Conservation (phyloP, 2,329 filamentous ascomycete species). For the Dendrostoma leiphaemia region DNA sequence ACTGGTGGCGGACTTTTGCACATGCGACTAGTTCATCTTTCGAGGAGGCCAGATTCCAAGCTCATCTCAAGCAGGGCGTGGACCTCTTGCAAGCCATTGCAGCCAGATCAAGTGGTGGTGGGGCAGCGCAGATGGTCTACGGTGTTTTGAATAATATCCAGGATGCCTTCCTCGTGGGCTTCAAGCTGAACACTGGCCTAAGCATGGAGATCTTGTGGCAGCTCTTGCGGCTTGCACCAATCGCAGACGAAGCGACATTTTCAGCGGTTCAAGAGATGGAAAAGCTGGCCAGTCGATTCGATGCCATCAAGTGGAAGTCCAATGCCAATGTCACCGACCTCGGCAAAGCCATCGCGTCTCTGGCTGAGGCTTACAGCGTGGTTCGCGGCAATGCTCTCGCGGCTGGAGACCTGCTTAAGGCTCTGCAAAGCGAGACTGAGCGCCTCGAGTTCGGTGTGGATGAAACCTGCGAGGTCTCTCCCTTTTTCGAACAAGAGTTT, state of each 20-base stretch:
- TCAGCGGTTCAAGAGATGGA: constrained; percentile 51
- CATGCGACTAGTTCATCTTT: constrained; percentile 47
- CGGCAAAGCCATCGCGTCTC: constrained; percentile 50
- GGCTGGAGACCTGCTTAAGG: constrained; percentile 46
- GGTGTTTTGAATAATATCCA: constrained; percentile 42
- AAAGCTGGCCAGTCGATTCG: constrained; percentile 57
- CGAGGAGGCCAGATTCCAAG: constrained; percentile 64
- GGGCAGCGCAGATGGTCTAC: constrained; percentile 36
- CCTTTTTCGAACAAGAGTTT: constrained; percentile 55
- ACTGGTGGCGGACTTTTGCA: constrained; percentile 52
- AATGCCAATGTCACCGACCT: constrained; percentile 51
- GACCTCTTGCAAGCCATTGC: constrained; percentile 38
- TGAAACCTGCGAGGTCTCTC: constrained; percentile 37
- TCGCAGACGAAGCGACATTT: constrained; percentile 45
- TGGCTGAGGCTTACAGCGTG: constrained; percentile 56
- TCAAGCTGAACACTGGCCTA: constrained; percentile 71
- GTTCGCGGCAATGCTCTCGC: constrained; percentile 44
- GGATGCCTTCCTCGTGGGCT: constrained; percentile 64
- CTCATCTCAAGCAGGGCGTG: constrained; percentile 54
- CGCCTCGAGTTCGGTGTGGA: constrained; percentile 47
- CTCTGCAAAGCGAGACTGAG: constrained; percentile 50
- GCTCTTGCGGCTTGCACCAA: constrained; percentile 61
- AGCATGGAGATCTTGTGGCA: constrained; percentile 82
- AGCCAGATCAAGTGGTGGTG: constrained; percentile 23
- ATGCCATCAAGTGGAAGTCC: constrained; percentile 58